Evolutionary conservation across 352 stramenopile species (phyloP), one percentile per base, ranked within the genome.

Genomic region (Phytophthora crassamura): DNA sequence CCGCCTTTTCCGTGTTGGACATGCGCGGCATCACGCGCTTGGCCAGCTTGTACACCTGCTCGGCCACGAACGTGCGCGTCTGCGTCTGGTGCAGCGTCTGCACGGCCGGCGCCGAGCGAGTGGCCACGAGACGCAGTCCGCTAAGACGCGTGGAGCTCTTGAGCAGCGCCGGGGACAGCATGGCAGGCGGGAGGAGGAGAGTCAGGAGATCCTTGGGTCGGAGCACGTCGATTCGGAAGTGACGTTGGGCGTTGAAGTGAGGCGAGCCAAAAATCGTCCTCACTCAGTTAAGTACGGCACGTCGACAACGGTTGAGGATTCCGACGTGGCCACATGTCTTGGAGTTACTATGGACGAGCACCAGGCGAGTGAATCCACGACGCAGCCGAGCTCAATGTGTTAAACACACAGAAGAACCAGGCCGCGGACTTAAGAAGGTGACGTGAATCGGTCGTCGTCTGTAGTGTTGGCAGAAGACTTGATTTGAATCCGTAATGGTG

Each of bases 11-110:
- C 32, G 95, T 99, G 74, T 97, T 89, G 12, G 87, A 97, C 82
- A 99, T 98, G 58, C 92, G 83, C 56, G 95, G 95, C 93, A 99
- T 98, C 72, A 98, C 96, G 49, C 93, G 87, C 79, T 97, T 98
- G 7, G 95, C 95, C 67, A 97, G 81, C 59, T 97, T 95, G 82
- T 98, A 98, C 20, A 98, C 69, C 54, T 89, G 89, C 36, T 93
- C 90, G 72, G 96, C 93, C 43, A 98, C 80, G 53, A 90, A 82
- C 16, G 69, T 82, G 60, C 86, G 86, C 61, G 75, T 78, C 69
- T 94, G 86, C 53, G 76, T 67, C 38, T 82, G 81, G 48, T 90
- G 82, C 66, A 89, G 47, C 36, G 69, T 69, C 64, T 93, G 82
- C 63, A 80, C 59, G 28, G 80, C 77, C 12, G 78, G 80, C 42